Evolutionary conservation across 805 yeast genomes (phyloP).

Genomic region (Candida fluviatilis): DNA sequence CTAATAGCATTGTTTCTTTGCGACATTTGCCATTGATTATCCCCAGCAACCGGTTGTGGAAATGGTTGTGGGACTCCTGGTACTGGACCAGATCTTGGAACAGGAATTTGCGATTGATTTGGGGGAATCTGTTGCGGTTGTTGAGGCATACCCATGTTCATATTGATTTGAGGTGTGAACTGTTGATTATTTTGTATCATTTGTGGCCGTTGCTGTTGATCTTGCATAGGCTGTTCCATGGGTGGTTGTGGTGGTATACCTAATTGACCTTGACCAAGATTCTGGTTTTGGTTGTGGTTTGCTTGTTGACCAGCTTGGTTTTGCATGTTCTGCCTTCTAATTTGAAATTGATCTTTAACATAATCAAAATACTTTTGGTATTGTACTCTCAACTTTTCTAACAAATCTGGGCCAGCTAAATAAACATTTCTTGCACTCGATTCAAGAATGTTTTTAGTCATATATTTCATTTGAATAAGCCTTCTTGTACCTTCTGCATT

Average conservation of each 20-base stretch:
- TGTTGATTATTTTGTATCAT: conserved; percentile 10
- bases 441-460: conserved; percentile 74
- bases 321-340: conserved; percentile 34
- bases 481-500: conserved; percentile 73
- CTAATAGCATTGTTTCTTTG: conserved; percentile 9
- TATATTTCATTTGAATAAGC: conserved; percentile 71
- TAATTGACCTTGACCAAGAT: background rate
- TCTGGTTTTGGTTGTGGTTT: conserved; percentile 7
- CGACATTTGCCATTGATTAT: conserved; percentile 3
- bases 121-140: conserved; percentile 7
- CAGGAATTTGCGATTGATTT: conserved; percentile 7
- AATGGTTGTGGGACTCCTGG: conserved; percentile 1
- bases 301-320: conserved; percentile 21
- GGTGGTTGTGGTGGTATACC: conserved; percentile 5
- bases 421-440: conserved; percentile 60
- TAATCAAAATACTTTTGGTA: conserved; percentile 71
- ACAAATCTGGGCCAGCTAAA: conserved; percentile 67
- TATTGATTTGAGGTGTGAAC: conserved; percentile 4
- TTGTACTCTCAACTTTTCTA: conserved; percentile 67
- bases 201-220: conserved; percentile 19
- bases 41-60: background rate
- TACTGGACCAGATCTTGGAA: conserved; percentile 5
- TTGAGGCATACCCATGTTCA: conserved; percentile 6
- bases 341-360: conserved; percentile 58
- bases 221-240: conserved; percentile 8